Evolutionary conservation across 495 filamentous ascomycete species (phyloP).

Genomic region (Neurospora tetrasperma): DNA sequence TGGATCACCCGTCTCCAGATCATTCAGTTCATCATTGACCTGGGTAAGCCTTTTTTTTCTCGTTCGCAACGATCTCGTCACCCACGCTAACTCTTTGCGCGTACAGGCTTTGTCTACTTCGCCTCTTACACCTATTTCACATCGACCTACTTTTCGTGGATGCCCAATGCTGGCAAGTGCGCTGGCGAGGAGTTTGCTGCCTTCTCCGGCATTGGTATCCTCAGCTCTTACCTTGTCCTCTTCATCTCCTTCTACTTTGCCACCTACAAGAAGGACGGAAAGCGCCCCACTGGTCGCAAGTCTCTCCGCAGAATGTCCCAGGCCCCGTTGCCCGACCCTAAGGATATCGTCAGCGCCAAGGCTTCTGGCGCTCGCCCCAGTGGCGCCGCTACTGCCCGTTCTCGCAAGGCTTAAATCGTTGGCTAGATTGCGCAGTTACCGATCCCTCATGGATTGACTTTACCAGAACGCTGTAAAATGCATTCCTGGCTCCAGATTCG

Average conservation of each 20-base stretch:
- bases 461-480: not conserved
- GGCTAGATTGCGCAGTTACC: not conserved
- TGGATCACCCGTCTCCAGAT: slow-evolving; percentile 84
- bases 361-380: slow-evolving; percentile 3
- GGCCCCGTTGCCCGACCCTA: slow-evolving; percentile 42
- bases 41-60: slow-evolving; percentile 42
- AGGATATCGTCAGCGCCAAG: slow-evolving; percentile 26
- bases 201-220: slow-evolving; percentile 81
- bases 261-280: slow-evolving; percentile 84
- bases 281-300: slow-evolving; percentile 48
- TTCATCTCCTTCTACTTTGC: slow-evolving; percentile 99
- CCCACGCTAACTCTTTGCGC: slow-evolving; percentile 11
- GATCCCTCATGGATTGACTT: not conserved
- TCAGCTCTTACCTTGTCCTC: slow-evolving; percentile 88
- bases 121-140: slow-evolving; percentile 94
- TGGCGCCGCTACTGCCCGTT: slow-evolving; percentile 26
- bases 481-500: not conserved
- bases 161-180: slow-evolving; percentile 75
- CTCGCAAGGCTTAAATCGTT: slow-evolving; percentile 46
- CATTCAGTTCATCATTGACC: slow-evolving; percentile 69
- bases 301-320: slow-evolving; percentile 43
- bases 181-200: slow-evolving; percentile 97
- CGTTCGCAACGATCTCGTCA: not conserved
- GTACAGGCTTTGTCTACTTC: slow-evolving; percentile 78
- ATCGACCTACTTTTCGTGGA: slow-evolving; percentile 76